These are phyloP conservation scores for Coccinonectria pachysandricola DNA, from an alignment of 2,329 filamentous ascomycete species.

Conservation along the genomic window DNA sequence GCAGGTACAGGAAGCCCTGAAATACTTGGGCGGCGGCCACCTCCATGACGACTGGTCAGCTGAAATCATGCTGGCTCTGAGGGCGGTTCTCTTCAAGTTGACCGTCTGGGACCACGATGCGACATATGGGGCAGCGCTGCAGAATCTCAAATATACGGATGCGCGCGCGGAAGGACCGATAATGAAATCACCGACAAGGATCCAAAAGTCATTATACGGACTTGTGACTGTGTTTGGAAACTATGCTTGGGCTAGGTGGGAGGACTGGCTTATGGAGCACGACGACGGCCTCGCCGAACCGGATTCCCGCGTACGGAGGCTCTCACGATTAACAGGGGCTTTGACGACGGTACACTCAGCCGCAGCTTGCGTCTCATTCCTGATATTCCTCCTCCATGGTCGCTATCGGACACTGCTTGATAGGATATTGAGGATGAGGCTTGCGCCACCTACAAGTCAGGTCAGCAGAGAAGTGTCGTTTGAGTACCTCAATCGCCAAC, in stretches of 20 bases:
- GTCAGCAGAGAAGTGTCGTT: slow-evolving; percentile 89
- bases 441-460: slow-evolving; percentile 76
- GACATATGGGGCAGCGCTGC: slow-evolving; percentile 84
- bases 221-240: slow-evolving; percentile 75
- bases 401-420: slow-evolving; percentile 87
- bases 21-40: slow-evolving; percentile 67
- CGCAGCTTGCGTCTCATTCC: slow-evolving; percentile 74
- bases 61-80: slow-evolving; percentile 70
- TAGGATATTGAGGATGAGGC: slow-evolving; percentile 69
- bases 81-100: slow-evolving; percentile 82
- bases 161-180: slow-evolving; percentile 56
- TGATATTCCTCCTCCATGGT: slow-evolving; percentile 84
- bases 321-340: slow-evolving; percentile 61
- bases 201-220: slow-evolving; percentile 79
- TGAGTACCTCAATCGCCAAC: slow-evolving; percentile 92
- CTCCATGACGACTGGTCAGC: slow-evolving; percentile 77
- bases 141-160: slow-evolving; percentile 85
- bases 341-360: slow-evolving; percentile 67
- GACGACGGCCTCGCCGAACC: slow-evolving; percentile 64
- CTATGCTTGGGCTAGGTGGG: slow-evolving; percentile 89
- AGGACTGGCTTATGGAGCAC: slow-evolving; percentile 69
- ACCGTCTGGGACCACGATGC: slow-evolving; percentile 95
- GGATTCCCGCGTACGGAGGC: slow-evolving; percentile 36
- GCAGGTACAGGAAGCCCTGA: slow-evolving; percentile 80
- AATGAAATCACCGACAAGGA: slow-evolving; percentile 59